These are phyloP conservation scores for Chrysopogon serrulatus DNA, from an alignment of 176 grass and related monocot species.

Conservation along the genomic window DNA sequence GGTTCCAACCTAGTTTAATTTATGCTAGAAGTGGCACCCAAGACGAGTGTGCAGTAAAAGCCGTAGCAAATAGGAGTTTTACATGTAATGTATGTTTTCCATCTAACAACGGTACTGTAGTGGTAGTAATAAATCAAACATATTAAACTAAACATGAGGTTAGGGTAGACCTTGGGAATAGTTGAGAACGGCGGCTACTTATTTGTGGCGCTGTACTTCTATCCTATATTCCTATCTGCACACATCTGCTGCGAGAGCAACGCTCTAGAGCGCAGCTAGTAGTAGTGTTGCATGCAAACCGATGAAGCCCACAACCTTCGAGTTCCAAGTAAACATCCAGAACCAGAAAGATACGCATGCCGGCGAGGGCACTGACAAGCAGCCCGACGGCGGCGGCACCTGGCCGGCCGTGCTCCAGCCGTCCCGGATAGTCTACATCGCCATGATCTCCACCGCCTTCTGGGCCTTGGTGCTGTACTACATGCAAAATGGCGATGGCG, in stretches of 20 bases:
- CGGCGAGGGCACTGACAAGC: not conserved
- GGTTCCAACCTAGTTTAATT: too few relatives aligned
- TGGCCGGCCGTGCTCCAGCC: constrained; percentile 8
- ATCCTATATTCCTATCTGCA: too few relatives aligned
- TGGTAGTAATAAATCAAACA: too few relatives aligned
- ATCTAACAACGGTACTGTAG: too few relatives aligned
- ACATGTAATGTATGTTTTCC: too few relatives aligned
- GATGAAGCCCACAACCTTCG: not conserved
- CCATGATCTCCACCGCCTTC: not conserved
- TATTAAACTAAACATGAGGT: too few relatives aligned
- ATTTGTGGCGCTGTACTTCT: not conserved
- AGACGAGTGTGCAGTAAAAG: too few relatives aligned
- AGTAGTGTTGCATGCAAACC: not conserved
- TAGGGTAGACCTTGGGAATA: not conserved
- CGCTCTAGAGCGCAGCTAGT: not conserved
- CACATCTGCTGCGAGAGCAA: not conserved
- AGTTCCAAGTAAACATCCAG: not conserved
- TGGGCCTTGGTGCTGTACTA: constrained; percentile 5
- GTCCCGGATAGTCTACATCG: constrained; percentile 9
- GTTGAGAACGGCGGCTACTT: not conserved
- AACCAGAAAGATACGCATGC: not conserved
- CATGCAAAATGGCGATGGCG: not conserved
- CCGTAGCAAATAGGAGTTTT: too few relatives aligned
- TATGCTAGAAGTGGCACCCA: too few relatives aligned
- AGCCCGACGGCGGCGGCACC: not conserved